A percentile compares a stretch with the other conserved stretches of the same genome.
Evolutionary conservation across 2,329 filamentous ascomycete species (phyloP).

Genomic region (Fusarium tjaetaba): DNA sequence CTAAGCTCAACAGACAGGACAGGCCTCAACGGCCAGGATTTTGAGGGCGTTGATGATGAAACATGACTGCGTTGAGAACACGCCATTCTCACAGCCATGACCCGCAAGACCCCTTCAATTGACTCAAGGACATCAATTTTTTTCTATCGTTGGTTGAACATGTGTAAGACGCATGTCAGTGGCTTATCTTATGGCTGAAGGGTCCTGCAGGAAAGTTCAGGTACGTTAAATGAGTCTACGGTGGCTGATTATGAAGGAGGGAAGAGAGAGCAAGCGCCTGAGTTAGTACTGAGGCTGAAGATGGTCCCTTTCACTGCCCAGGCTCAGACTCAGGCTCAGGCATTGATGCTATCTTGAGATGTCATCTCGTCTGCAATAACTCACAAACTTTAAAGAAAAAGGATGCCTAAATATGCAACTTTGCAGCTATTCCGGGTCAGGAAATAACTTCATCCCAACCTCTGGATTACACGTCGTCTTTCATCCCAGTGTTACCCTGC

Average conservation of each 20-base stretch:
- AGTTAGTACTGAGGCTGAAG: not conserved
- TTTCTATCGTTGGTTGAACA: not conserved
- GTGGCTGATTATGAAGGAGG: conserved; percentile 9
- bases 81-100: conserved; percentile 22
- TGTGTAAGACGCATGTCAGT: not conserved
- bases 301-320: not conserved
- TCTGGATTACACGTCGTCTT: conserved; percentile 6
- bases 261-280: conserved; percentile 5
- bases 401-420: not conserved
- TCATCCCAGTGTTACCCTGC: not conserved
- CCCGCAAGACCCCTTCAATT: conserved; percentile 4
- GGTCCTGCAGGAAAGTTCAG: conserved; percentile 10
- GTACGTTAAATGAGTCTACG: conserved; percentile 15
- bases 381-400: conserved; percentile 4
- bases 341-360: conserved; percentile 17
- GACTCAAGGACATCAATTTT: not conserved
- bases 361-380: conserved; percentile 31
- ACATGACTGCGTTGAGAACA: conserved; percentile 25
- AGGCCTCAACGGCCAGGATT: conserved; percentile 26
- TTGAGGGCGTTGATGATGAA: conserved; percentile 34
- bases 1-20: conserved; percentile 6
- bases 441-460: not conserved
- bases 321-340: not conserved
- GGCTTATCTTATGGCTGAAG: not conserved
- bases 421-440: not conserved